Evolutionary conservation across 2,329 filamentous ascomycete species (phyloP).

Genomic region (Byssothecium circinans): DNA sequence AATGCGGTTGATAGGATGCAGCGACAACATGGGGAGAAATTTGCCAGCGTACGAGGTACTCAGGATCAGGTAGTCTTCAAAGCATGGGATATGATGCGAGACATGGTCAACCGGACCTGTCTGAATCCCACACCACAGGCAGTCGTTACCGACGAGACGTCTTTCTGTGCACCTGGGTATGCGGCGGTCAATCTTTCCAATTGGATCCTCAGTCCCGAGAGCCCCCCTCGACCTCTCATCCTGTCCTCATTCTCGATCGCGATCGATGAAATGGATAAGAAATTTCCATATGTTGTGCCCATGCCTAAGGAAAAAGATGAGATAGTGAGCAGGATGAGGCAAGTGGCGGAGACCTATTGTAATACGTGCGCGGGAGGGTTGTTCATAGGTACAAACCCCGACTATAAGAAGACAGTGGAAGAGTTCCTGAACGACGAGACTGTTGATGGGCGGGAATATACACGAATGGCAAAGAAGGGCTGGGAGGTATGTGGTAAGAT

Average conservation of each 20-base stretch:
- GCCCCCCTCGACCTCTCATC: not conserved
- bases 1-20: slow-evolving; percentile 13
- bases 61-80: not conserved
- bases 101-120: slow-evolving; percentile 2
- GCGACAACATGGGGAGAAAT: slow-evolving; percentile 2
- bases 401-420: slow-evolving; percentile 9
- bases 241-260: slow-evolving; percentile 6
- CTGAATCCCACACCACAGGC: not conserved
- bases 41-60: not conserved
- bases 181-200: slow-evolving; percentile 8
- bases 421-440: slow-evolving; percentile 8
- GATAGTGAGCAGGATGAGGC: slow-evolving; percentile 1
- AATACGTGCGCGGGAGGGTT: slow-evolving; percentile 11
- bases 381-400: slow-evolving; percentile 7
- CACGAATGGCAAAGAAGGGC: slow-evolving; percentile 11
- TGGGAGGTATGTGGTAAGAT: slow-evolving; percentile 8
- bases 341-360: slow-evolving; percentile 10
- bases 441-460: slow-evolving; percentile 13
- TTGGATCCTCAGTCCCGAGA: slow-evolving; percentile 6
- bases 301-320: not conserved
- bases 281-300: not conserved
- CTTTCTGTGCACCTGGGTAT: slow-evolving; percentile 15
- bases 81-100: not conserved
- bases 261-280: slow-evolving; percentile 5
- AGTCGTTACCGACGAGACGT: not conserved